Evolutionary conservation across 805 yeast species (phyloP), one percentile per base, ranked within the genome.

Genomic region (Candida methanosorbosa): DNA sequence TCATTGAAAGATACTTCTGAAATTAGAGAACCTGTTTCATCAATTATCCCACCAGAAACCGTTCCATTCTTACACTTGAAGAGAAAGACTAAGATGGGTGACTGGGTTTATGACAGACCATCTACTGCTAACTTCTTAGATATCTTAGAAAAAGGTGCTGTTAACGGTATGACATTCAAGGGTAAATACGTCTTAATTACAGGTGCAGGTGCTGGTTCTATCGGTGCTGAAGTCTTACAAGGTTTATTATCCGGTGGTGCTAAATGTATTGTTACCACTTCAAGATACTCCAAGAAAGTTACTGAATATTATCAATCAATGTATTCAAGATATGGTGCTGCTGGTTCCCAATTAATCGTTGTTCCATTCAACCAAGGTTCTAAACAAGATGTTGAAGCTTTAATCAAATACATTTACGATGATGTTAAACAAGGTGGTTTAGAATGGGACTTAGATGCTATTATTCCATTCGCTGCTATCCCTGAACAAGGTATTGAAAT

Each of bases 361-460:
- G 98, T 92, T 49, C 99, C 99, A 47, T 92, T 92, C 73, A 92
- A 92, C 71, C 98, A 92, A 70, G 98, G 95, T 61, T 87, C 97
- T 27, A 82, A 81, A 55, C 86, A 81, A 57, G 99, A 92, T 64
- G 94, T 87, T 43, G 81, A 83, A 49, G 81, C 88, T 33, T 75
- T 92, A 45, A 71, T 88, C 39, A 72, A 78, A 38, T 92, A 75
- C 71, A 86, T 92, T 57, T 92, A 90, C 60, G 81, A 78, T 51
- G 85, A 75, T 45, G 75, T 70, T 37, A 78, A 81, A 72, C 73
- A 81, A 57, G 92, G 88, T 49, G 96, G 96, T 64, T 75, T 90
- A 49, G 95, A 94, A 38, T 90, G 97, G 97, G 98, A 92, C 60
- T 73, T 92, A 57, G 99, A 92, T 66, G 94, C 77, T 46, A 75